phyloP scores from a whole-genome alignment of 257 asterid species.

The Misopates orontium region DNA sequence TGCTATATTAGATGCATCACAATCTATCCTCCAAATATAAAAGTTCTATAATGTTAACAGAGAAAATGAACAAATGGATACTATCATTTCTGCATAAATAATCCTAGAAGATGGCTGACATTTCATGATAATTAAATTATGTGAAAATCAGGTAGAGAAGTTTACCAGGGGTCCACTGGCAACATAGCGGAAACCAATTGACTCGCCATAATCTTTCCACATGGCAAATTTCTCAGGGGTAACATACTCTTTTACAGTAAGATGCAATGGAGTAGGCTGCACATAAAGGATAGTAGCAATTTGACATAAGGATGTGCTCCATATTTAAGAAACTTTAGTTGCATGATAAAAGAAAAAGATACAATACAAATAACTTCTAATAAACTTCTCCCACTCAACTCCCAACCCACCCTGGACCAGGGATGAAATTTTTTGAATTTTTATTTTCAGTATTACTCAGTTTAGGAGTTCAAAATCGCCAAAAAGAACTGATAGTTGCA shows the following conservation, averaged over 20 bases:
- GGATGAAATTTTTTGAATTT: not conserved
- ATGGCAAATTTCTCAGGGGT: conserved; percentile 84
- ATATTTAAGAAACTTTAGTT: conserved; percentile 16
- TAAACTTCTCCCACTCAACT: not conserved
- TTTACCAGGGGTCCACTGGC: conserved; percentile 98
- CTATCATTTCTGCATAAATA: not conserved
- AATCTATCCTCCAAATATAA: not conserved
- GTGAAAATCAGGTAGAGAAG: not conserved
- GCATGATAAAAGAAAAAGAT: not conserved
- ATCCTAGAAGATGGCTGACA: not conserved
- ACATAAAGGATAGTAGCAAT: conserved; percentile 18
- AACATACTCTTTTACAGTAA: conserved; percentile 84
- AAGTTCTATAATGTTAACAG: not conserved
- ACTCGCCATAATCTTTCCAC: conserved; percentile 98
- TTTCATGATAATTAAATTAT: not conserved
- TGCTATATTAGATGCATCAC: not conserved
- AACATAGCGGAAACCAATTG: conserved; percentile 91
- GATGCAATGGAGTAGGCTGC: conserved; percentile 99
- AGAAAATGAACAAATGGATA: not conserved
- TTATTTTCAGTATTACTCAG: too few species aligned
- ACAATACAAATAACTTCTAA: not conserved
- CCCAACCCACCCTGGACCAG: not conserved
- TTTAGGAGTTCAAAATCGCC: conserved; percentile 5
- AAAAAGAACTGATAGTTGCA: conserved; percentile 8
- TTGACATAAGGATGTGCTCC: conserved; percentile 13